These are phyloP conservation scores for Chlamydomonas schloesseri DNA, from an alignment of 139 green algal species.

Conservation along the genomic window DNA sequence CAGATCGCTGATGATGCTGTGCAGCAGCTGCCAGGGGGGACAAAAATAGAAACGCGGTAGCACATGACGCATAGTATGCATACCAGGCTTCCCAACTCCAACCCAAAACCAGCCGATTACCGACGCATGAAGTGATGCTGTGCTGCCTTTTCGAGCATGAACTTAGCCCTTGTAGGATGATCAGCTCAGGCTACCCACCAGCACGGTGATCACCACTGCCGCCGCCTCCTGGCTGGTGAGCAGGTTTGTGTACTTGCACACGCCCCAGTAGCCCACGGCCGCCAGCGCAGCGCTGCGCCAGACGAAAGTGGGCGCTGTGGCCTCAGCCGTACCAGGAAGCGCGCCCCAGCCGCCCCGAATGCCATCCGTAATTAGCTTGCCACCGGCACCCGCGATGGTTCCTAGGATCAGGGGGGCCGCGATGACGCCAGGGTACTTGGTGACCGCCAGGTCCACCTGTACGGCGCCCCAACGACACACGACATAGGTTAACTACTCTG, in stretches of 20 bases:
- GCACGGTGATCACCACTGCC: constrained; percentile 53
- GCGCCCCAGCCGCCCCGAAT: constrained; percentile 43
- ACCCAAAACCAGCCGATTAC: too few species aligned
- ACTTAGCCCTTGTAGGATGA: too few species aligned
- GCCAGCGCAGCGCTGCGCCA: constrained; percentile 47
- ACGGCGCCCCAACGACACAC: too few species aligned
- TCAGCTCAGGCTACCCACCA: too few species aligned
- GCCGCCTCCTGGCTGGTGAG: constrained; percentile 53
- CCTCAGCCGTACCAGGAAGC: constrained; percentile 46
- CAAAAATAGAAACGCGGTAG: neutral
- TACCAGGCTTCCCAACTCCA: too few species aligned
- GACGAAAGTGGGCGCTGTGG: constrained; percentile 46
- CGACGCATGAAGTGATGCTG: too few species aligned
- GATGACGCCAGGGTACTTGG: constrained; percentile 54
- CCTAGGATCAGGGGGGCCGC: constrained; percentile 64
- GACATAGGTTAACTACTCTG: too few species aligned
- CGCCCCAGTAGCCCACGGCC: constrained; percentile 45
- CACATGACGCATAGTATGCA: too few species aligned
- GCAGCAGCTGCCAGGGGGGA: neutral
- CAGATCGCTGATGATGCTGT: constrained; percentile 23
- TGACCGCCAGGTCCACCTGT: constrained; percentile 48
- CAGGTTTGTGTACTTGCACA: constrained; percentile 46
- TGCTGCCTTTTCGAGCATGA: too few species aligned
- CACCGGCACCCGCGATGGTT: constrained; percentile 59
- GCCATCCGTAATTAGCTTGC: constrained; percentile 57